These are phyloP conservation scores for Phytopythium montanum DNA, from an alignment of 352 stramenopile species.

Conservation along the genomic window DNA sequence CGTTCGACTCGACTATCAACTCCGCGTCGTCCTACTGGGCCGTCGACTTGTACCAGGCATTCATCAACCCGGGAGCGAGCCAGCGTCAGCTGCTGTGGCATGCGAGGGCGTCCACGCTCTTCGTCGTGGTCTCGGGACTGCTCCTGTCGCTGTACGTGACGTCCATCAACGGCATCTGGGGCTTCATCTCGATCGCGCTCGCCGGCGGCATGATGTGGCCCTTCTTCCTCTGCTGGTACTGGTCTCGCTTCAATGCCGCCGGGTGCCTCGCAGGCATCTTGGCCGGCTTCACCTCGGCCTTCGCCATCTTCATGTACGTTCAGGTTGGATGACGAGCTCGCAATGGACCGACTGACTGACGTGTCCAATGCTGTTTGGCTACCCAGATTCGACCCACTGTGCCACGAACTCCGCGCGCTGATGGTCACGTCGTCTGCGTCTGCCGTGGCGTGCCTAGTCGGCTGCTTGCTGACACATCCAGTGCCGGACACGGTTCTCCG, in stretches of 20 bases:
- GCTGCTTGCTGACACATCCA: conserved; percentile 40
- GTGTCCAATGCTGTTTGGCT: background rate
- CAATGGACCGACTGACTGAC: background rate
- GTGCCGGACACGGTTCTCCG: conserved; percentile 48
- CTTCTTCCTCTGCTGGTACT: conserved; percentile 62
- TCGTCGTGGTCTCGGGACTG: conserved; percentile 56
- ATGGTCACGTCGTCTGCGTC: conserved; percentile 41
- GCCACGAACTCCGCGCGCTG: conserved; percentile 32
- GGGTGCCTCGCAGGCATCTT: conserved; percentile 37
- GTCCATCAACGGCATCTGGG: conserved; percentile 79
- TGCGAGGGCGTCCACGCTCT: conserved; percentile 47
- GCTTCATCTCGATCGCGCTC: conserved; percentile 77
- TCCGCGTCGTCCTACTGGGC: conserved; percentile 77
- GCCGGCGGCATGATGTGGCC: conserved; percentile 52
- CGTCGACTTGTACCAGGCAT: conserved; percentile 73
- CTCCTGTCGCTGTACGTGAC: conserved; percentile 61
- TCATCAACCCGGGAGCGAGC: conserved; percentile 52
- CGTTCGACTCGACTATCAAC: conserved; percentile 81
- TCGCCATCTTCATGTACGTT: conserved; percentile 42
- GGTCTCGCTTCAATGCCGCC: conserved; percentile 50
- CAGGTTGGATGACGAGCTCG: background rate
- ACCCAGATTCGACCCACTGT: conserved; percentile 23
- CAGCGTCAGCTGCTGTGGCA: conserved; percentile 62
- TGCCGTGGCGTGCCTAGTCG: conserved; percentile 15
- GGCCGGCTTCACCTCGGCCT: conserved; percentile 30